phyloP scores from a whole-genome alignment of 2,329 filamentous ascomycete genomes.

The Fusarium agapanthi region DNA sequence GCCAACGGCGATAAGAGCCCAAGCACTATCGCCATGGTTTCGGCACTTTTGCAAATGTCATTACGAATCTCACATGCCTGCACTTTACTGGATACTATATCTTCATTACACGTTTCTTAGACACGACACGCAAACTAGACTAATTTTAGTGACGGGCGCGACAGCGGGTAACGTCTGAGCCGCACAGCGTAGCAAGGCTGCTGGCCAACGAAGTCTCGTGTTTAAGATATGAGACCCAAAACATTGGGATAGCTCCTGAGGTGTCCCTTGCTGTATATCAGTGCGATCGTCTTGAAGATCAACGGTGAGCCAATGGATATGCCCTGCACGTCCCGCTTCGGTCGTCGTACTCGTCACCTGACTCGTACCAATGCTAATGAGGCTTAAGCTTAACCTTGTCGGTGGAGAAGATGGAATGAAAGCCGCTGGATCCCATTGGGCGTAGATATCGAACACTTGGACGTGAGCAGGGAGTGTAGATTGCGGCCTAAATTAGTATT shows the following conservation, averaged over 20 bases:
- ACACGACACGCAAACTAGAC: conserved; percentile 21
- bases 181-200: neutral
- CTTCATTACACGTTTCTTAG: conserved; percentile 5
- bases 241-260: neutral
- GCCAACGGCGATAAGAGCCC: neutral
- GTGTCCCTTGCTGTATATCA: conserved; percentile 10
- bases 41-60: neutral
- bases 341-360: conserved; percentile 1
- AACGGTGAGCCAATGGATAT: conserved; percentile 16
- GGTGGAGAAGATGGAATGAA: neutral
- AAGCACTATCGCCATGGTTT: neutral
- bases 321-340: neutral
- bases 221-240: neutral
- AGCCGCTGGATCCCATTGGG: neutral
- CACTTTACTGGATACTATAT: neutral
- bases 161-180: conserved; percentile 11
- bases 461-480: conserved; percentile 1
- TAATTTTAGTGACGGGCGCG: neutral
- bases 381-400: conserved; percentile 5
- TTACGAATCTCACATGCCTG: conserved; percentile 5
- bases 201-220: neutral
- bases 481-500: conserved; percentile 6
- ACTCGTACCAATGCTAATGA: conserved; percentile 10
- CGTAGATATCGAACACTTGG: neutral
- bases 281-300: conserved; percentile 24